Evolutionary conservation across 345 rosid species (phyloP), one percentile per base, ranked within the genome.

Genomic region (Raphanus raphanistrum): DNA sequence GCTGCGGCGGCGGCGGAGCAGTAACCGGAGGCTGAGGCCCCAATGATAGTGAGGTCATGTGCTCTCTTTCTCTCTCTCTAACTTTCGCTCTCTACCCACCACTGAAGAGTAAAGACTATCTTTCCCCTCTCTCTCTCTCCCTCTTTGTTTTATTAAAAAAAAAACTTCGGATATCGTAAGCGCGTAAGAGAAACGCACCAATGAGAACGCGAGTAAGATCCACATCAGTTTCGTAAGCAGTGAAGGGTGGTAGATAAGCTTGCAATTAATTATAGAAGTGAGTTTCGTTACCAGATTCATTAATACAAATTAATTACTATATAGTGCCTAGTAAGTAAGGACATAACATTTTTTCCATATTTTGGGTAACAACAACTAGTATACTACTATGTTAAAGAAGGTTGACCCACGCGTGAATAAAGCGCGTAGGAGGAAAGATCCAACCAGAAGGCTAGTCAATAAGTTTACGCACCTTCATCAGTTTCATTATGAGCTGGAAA

Each of bases 41-140:
- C 83, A 66, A 69, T 67, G 84, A 85, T 69, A 82, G 68, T 1
- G 89, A 81, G 66, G 91, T 83, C 91, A 88, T 86, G 86, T 84
- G 89, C 82, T 27, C 7, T 82, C 83, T 63, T 69, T 83, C 57
- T 84, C 67, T 87, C 69, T 83, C 57, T 17, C 60, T 63, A 55
- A 21, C 85, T 61, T 73, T 68, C 76, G 72, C 79, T 76, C 79
- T 74, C 74, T 81, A 63, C 59, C 63, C 16, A 48, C 28, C 32
- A 8, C 68, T 77, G 50, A 64, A 36, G 66, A 72, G 61, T 70
- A 73, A 52, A 72, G 63, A 60, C 70, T 72, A 9, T 71, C 48
- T 29, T 64, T 48, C 27, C 1, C 8, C 64, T 68, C 73, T 45
- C 52, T 45, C 54, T 45, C 52, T 45, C 48, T 43, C 50, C 13